Conservation (phyloP, 495 filamentous ascomycete species). For the Penicillium desertorum region DNA sequence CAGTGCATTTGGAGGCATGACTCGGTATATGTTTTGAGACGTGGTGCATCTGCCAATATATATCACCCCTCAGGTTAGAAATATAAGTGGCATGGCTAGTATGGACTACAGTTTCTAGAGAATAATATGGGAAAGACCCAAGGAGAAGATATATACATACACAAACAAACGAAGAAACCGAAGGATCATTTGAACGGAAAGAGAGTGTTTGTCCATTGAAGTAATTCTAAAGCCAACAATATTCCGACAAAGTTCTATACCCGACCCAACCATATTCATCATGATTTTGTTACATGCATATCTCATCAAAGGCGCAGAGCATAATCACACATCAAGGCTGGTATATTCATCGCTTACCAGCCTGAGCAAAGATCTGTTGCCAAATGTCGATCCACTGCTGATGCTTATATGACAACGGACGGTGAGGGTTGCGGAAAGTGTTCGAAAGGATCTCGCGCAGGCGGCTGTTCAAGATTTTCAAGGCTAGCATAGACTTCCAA, state of each 20-base stretch:
- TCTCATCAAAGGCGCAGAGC: slow-evolving; percentile 11
- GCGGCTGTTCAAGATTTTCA: slow-evolving; percentile 70
- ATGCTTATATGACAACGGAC: slow-evolving; percentile 59
- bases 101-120: neutral
- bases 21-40: neutral
- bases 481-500: slow-evolving; percentile 84
- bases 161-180: too few relatives aligned
- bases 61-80: neutral
- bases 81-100: neutral
- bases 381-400: slow-evolving; percentile 77
- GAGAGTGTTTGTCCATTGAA: slow-evolving; percentile 3
- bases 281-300: slow-evolving; percentile 15
- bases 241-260: slow-evolving; percentile 8
- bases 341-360: slow-evolving; percentile 27
- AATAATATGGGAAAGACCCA: neutral
- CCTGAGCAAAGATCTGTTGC: slow-evolving; percentile 44
- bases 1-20: neutral
- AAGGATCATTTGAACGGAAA: neutral
- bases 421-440: slow-evolving; percentile 71
- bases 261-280: slow-evolving; percentile 7
- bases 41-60: neutral
- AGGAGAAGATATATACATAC: neutral
- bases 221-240: slow-evolving; percentile 2
- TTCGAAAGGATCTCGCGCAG: slow-evolving; percentile 70
- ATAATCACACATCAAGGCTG: slow-evolving; percentile 1